These are phyloP conservation scores for Lasiodiplodia sp. DNA, from an alignment of 2,329 filamentous ascomycete genomes.

Conservation along the genomic window DNA sequence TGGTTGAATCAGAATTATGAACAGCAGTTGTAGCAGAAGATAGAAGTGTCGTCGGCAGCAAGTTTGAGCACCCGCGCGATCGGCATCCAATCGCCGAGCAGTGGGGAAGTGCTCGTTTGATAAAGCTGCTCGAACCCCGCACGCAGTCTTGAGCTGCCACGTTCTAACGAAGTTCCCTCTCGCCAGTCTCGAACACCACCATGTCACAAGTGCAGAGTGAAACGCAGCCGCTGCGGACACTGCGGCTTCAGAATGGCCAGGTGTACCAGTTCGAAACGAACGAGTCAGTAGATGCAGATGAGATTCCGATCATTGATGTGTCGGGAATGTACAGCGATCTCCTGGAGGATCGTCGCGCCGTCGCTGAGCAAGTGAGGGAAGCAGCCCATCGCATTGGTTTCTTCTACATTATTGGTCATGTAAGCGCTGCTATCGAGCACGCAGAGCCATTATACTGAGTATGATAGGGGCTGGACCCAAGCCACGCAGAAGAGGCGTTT, in stretches of 20 bases:
- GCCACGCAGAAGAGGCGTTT: constrained; percentile 42
- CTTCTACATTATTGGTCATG: constrained; percentile 34
- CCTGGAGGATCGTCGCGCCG: constrained; percentile 32
- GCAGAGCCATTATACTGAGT: not conserved
- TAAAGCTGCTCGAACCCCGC: constrained; percentile 12
- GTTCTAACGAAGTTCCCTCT: not conserved
- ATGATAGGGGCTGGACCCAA: constrained; percentile 39
- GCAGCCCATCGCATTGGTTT: constrained; percentile 32
- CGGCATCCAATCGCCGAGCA: constrained; percentile 9
- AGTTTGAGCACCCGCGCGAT: not conserved
- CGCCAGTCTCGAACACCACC: not conserved
- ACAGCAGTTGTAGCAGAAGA: not conserved
- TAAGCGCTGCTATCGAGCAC: constrained; percentile 9
- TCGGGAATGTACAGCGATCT: constrained; percentile 31
- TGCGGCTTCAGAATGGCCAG: constrained; percentile 34
- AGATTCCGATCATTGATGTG: constrained; percentile 35
- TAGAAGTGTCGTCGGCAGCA: not conserved
- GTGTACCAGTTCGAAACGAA: constrained; percentile 33
- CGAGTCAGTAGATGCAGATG: constrained; percentile 33
- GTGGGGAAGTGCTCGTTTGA: not conserved
- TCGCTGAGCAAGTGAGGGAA: constrained; percentile 32
- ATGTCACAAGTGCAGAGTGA: constrained; percentile 2
- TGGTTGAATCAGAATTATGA: not conserved
- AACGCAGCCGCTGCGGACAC: constrained; percentile 7
- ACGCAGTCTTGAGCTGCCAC: not conserved